A percentile compares a stretch with the other conserved stretches of the same genome.
Evolutionary conservation across 2,329 filamentous ascomycete species (phyloP).

Genomic region (Phyllosticta citribraziliensis): DNA sequence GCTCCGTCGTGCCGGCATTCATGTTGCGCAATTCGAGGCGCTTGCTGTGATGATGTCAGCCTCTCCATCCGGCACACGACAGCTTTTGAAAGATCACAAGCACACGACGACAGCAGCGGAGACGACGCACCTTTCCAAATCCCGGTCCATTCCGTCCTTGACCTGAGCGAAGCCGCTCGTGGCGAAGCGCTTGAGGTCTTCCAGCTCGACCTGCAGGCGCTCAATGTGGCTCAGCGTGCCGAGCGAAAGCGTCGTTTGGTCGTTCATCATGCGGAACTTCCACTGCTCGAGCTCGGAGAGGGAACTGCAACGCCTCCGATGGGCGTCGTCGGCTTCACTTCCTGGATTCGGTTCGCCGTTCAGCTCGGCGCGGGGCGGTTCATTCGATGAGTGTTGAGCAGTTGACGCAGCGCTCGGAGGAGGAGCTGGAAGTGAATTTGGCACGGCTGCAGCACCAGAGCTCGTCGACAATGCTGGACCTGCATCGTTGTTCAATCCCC

Average conservation of each 20-base stretch:
- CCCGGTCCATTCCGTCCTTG: not conserved
- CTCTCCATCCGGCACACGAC: not conserved
- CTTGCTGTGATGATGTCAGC: not conserved
- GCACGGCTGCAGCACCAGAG: not conserved
- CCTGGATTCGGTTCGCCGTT: not conserved
- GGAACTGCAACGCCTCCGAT: not conserved
- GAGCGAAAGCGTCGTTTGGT: not conserved
- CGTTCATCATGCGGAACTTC: not conserved
- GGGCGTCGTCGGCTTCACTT: not conserved
- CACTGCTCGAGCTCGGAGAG: not conserved
- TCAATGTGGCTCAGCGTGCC: not conserved
- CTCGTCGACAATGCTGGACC: not conserved
- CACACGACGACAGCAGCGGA: not conserved
- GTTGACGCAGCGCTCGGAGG: too few relatives aligned
- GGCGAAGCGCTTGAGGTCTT: not conserved
- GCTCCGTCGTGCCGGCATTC: not conserved
- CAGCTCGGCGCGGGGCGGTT: too few relatives aligned
- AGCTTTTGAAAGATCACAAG: too few relatives aligned
- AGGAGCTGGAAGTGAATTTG: not conserved
- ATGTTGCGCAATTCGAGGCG: not conserved
- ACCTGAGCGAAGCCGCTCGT: not conserved
- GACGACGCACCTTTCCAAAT: slow-evolving; percentile 1
- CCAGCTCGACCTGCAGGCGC: not conserved
- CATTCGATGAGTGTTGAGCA: too few relatives aligned
- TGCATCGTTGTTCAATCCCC: not conserved